Base-by-base conservation (phyloP, 768 basidiomycete species). In the Psilocybe cubensis region DNA sequence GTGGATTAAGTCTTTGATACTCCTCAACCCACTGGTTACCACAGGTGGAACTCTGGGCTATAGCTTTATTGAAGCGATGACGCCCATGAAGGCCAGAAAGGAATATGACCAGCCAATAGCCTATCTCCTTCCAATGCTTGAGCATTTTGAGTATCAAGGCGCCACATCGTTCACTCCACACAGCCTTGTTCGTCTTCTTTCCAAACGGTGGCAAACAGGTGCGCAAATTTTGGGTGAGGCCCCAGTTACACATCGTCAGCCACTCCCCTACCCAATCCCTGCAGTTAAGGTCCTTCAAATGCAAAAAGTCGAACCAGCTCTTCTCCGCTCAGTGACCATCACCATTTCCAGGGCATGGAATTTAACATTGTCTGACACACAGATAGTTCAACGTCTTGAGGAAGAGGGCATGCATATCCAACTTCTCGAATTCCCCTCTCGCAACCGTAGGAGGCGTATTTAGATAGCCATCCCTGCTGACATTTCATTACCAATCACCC, bases 121-220 rank as follows among this genome's bases (percentile, higher is more conserved):
- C 9, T 55, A 49, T 52, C 9, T 55, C 10, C 14, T 56, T 3
- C 56, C 57, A 8, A 31, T 43, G 24, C 52, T 67, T 1, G 53
- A 60, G 20, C 51, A 46, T 41, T 45, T 67, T 14, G 63, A 63
- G 28, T 67, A 67, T 41, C 63, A 61, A 42, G 66, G 66, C 8
- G 48, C 56, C 12, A 45, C 56, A 6, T 43, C 47, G 3, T 67
- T 67, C 27, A 54, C 42, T 40, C 29, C 58, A 6, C 60, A 62
- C 12, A 44, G 47, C 10, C 51, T 67, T 11, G 56, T 57, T 0
- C 23, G 57, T 33, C 60, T 65, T 25, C 55, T 67, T 7, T 48
- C 33, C 21, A 40, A 43, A n/a, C 58, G 63, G 27, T 63, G 66
- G 66, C 56, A 35, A 8, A n/a, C n/a, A n/a, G n/a, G n/a, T n/a